Conservation (phyloP, 306 rosid species). For the Abrus precatorius region DNA sequence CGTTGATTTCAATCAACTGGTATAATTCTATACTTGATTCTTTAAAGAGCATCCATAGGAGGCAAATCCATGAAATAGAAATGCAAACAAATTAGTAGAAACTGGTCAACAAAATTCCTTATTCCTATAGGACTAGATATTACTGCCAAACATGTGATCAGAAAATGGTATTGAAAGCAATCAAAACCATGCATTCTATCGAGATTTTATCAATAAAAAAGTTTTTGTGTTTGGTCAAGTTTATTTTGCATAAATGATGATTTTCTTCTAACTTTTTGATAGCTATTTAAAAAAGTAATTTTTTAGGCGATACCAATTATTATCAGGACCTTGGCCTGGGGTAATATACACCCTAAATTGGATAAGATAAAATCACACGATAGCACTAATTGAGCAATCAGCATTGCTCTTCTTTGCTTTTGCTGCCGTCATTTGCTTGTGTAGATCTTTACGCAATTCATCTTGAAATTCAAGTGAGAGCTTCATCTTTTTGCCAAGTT, state of each 20-base stretch:
- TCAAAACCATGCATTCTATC: too few relatives aligned
- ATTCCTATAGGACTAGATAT: not conserved
- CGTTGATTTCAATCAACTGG: too few relatives aligned
- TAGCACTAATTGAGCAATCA: not conserved
- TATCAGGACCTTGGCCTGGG: too few relatives aligned
- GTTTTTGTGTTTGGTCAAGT: too few relatives aligned
- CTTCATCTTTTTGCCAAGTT: not conserved
- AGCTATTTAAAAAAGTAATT: too few relatives aligned
- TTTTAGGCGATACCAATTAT: too few relatives aligned
- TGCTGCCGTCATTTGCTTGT: not conserved
- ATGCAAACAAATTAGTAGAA: not conserved
- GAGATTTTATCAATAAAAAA: too few relatives aligned
- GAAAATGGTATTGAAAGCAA: too few relatives aligned
- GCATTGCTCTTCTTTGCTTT: not conserved
- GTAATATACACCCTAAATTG: too few relatives aligned
- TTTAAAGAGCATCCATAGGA: not conserved
- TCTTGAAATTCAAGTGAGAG: not conserved
- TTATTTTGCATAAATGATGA: too few relatives aligned
- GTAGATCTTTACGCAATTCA: not conserved
- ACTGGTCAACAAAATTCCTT: not conserved
- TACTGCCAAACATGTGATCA: not conserved
- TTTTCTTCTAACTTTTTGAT: too few relatives aligned
- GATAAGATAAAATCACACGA: not conserved
- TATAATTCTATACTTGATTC: too few relatives aligned
- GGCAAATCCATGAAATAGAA: not conserved